Evolutionary conservation across 805 yeast genomes (phyloP).

Genomic region (Hanseniaspora mollemarum): DNA sequence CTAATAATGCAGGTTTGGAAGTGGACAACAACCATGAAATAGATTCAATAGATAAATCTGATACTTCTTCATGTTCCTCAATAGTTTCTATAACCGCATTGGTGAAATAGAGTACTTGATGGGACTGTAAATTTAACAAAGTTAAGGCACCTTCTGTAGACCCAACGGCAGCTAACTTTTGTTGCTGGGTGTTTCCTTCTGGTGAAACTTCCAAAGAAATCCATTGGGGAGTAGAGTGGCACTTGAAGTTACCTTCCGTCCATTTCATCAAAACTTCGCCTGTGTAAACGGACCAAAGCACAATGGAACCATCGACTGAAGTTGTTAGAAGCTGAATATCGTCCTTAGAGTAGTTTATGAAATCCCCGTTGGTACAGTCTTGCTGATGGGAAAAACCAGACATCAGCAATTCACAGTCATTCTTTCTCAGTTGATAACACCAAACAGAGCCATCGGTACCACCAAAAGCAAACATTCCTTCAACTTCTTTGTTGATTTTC

Average conservation of each 20-base stretch:
- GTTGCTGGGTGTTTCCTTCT: conserved; percentile 27
- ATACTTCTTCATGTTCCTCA: conserved; percentile 43
- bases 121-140: conserved; percentile 64
- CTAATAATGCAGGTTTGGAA: conserved; percentile 46
- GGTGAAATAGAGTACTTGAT: conserved; percentile 54
- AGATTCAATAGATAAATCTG: conserved; percentile 64
- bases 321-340: conserved; percentile 57
- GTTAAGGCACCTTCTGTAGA: conserved; percentile 78
- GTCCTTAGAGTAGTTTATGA: conserved; percentile 48
- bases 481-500: conserved; percentile 61
- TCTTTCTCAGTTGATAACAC: conserved; percentile 66
- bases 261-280: conserved; percentile 58
- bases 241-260: conserved; percentile 55
- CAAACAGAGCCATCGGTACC: conserved; percentile 88
- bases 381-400: conserved; percentile 69
- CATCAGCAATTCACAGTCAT: conserved; percentile 57
- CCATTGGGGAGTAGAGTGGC: conserved; percentile 70
- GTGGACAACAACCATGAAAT: conserved; percentile 59
- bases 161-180: conserved; percentile 51
- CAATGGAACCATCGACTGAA: conserved; percentile 76
- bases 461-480: conserved; percentile 75
- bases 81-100: conserved; percentile 46
- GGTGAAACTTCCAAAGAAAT: conserved; percentile 52
- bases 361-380: conserved; percentile 71
- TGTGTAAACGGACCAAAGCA: conserved; percentile 83